Base-by-base conservation (phyloP, 2,329 filamentous ascomycete species). In the Ceratocystis papillata region DNA sequence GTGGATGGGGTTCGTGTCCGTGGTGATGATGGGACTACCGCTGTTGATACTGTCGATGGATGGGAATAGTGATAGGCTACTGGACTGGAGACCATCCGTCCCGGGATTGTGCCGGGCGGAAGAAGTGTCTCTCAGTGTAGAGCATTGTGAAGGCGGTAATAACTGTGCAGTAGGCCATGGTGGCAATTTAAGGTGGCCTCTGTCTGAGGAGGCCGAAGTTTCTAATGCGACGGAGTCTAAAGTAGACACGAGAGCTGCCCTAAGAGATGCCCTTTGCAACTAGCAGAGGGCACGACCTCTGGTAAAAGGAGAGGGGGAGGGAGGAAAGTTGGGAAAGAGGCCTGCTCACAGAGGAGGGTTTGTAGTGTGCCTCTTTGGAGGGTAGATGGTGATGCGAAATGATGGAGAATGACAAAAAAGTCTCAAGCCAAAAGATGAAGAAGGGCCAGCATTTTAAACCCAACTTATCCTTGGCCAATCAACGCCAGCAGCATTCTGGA, bases 251-350 rank as follows among this genome's bases (percentile, higher is more conserved):
- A 55, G 62, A 67, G 64, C 53, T 33, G 62, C 44, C 44, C 37
- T 57, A 22, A 15, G 64, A 45, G 20, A 45, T 64, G 62, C 66
- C 66, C 66, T 64, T 20, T 67, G 62, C 66, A 48, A 48, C 33
- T 17, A 22, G 66, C 66, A 64, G 66, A 65, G 62, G 66, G 62
- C 66, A 62, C 53, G 33, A 61, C 66, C 66, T 67, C 66, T 57
- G 60, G 41, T 45, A 50, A 60, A 60, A 22, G 55, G n/a, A 30
- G 55, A 60, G 20, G 50, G 45, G 33, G 50, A 57, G 44, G 48
- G 20, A 57, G 28, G 44, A 55, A 45, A 37, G 22, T 10, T 4
- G 33, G 62, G 33, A 44, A 25, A 25, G 15, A 55, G 30, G 22
- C 17, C 57, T 44, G 41, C 22, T 59, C 22, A 48, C 25, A 59